phyloP scores from a whole-genome alignment of 768 basidiomycete species.

The Cubamyces sp. region DNA sequence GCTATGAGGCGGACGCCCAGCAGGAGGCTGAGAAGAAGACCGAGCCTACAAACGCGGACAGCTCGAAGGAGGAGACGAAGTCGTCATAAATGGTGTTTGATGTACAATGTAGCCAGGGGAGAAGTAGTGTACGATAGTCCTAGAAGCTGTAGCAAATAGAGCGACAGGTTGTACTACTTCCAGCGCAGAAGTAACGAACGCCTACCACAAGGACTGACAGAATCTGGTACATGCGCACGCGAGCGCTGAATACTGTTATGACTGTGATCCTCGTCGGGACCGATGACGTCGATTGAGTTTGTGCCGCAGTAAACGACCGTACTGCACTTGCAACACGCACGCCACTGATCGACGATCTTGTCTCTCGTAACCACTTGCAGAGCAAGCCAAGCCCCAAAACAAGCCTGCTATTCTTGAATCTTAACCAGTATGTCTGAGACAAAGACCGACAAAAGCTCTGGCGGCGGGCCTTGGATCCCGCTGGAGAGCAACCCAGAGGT shows the following conservation, averaged over 20 bases:
- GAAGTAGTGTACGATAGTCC: slow-evolving; percentile 15
- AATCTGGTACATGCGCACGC: no score
- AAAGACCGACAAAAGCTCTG: not conserved
- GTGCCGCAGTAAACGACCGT: not conserved
- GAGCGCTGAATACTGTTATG: no score
- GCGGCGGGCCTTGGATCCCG: slow-evolving; percentile 62
- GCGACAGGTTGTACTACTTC: not conserved
- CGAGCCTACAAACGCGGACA: slow-evolving; percentile 8
- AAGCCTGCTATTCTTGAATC: no score
- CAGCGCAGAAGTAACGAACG: not conserved
- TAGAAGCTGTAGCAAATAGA: slow-evolving; percentile 16
- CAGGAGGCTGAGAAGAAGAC: not conserved
- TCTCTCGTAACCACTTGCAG: no score
- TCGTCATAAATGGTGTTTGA: not conserved
- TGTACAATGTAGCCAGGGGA: not conserved
- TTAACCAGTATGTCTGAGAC: slow-evolving; percentile 8
- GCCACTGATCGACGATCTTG: slow-evolving; percentile 9
- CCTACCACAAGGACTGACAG: not conserved
- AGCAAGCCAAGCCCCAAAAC: no score
- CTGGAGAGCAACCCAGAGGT: slow-evolving; percentile 77
- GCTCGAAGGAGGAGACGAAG: slow-evolving; percentile 1
- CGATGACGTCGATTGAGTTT: not conserved
- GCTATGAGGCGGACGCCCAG: slow-evolving; percentile 52
- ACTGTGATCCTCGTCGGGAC: not conserved
- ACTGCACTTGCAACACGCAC: not conserved